These are phyloP conservation scores for Botrytis tulipae DNA, from an alignment of 2,329 filamentous ascomycete genomes.

Conservation along the genomic window DNA sequence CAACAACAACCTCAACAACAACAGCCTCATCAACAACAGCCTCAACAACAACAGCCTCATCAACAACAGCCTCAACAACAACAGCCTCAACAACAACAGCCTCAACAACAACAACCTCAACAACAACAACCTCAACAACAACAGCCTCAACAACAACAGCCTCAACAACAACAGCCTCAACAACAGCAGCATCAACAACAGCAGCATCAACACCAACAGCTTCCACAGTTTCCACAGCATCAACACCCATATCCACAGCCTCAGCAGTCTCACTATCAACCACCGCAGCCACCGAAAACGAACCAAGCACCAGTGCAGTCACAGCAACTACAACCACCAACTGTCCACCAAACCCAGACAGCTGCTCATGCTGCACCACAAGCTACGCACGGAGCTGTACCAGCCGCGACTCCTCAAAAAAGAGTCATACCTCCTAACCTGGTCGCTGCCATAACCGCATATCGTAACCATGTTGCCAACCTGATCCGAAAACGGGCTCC, in stretches of 20 bases:
- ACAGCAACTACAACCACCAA: not conserved
- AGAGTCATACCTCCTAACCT: not conserved
- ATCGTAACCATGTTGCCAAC: slow-evolving; percentile 31
- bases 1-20: slow-evolving; percentile 10
- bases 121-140: slow-evolving; percentile 16
- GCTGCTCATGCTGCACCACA: slow-evolving; percentile 1
- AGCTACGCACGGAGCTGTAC: not conserved
- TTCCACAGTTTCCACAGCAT: slow-evolving; percentile 10
- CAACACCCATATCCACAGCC: slow-evolving; percentile 15
- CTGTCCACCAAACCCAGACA: slow-evolving; percentile 13
- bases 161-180: slow-evolving; percentile 14
- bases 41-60: slow-evolving; percentile 8
- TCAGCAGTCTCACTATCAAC: slow-evolving; percentile 21
- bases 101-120: slow-evolving; percentile 15
- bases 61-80: slow-evolving; percentile 14
- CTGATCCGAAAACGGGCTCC: slow-evolving; percentile 25
- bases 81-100: slow-evolving; percentile 5
- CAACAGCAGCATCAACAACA: slow-evolving; percentile 8
- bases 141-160: not conserved
- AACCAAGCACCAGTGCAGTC: not conserved
- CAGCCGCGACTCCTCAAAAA: not conserved
- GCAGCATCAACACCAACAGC: not conserved
- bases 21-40: slow-evolving; percentile 20
- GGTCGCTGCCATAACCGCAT: slow-evolving; percentile 28
- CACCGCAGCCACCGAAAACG: slow-evolving; percentile 16